A percentile compares a stretch with the other conserved stretches of the same genome.
Conservation (phyloP, 805 yeast species). For the Candida parachauliodes region DNA sequence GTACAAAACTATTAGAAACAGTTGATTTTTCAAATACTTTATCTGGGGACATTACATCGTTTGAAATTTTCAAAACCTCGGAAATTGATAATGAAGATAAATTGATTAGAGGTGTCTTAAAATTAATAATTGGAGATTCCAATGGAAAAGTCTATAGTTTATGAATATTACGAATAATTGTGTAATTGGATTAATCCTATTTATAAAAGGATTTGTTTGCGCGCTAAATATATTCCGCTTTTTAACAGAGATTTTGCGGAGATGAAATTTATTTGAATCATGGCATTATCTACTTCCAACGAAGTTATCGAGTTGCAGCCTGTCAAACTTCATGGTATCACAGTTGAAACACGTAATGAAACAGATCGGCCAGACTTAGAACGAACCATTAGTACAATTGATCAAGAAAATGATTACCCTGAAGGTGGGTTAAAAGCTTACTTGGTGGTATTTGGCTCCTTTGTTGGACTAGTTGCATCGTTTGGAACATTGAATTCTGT, state of each 20-base stretch:
- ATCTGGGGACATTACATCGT: slow-evolving; percentile 23
- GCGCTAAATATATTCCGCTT: background rate
- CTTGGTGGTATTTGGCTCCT: slow-evolving; percentile 22
- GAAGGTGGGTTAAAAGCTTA: slow-evolving; percentile 26
- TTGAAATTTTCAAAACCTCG: slow-evolving; percentile 25
- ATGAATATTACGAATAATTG: too few relatives aligned
- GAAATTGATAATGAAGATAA: slow-evolving; percentile 35
- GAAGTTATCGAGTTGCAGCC: slow-evolving; percentile 1
- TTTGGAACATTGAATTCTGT: slow-evolving; percentile 33
- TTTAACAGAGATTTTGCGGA: too few relatives aligned
- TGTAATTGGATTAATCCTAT: too few relatives aligned
- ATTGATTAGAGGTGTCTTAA: slow-evolving; percentile 31
- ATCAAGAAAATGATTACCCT: slow-evolving; percentile 13
- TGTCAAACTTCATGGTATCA: background rate
- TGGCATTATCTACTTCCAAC: background rate
- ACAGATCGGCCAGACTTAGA: background rate
- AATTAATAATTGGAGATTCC: slow-evolving; percentile 52
- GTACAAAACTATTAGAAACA: slow-evolving; percentile 8
- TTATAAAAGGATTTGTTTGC: too few relatives aligned
- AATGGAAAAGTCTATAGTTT: slow-evolving; percentile 45
- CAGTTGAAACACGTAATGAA: background rate
- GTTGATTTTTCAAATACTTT: slow-evolving; percentile 8
- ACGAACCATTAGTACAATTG: background rate
- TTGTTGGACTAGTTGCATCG: slow-evolving; percentile 21
- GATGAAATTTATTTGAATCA: background rate